These are phyloP conservation scores for Pseudomassariella vexata DNA, from an alignment of 2,329 filamentous ascomycete species.

Conservation along the genomic window DNA sequence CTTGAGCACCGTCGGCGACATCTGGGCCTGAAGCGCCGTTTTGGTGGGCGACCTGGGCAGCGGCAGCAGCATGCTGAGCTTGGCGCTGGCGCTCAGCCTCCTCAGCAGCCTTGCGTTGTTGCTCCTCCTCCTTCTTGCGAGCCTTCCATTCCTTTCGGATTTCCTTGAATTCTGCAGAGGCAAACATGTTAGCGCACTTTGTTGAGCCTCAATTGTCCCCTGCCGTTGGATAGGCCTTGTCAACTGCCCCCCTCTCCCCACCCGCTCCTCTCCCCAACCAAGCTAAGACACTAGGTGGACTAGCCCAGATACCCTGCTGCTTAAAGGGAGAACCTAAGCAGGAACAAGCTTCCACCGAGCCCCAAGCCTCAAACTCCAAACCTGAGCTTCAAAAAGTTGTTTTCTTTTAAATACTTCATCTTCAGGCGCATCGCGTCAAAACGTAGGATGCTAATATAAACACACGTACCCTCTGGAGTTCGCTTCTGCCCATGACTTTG, in stretches of 20 bases:
- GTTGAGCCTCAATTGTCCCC: background rate
- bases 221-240: slow-evolving; percentile 2
- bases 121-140: slow-evolving; percentile 98
- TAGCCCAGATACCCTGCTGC: too few relatives aligned
- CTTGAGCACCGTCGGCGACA: slow-evolving; percentile 46
- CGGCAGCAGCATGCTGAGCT: slow-evolving; percentile 33
- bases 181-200: slow-evolving; percentile 22
- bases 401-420: too few relatives aligned
- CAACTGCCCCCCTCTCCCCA: too few relatives aligned
- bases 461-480: slow-evolving; percentile 83
- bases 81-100: slow-evolving; percentile 68
- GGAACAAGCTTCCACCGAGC: too few relatives aligned
- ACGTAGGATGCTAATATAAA: too few relatives aligned
- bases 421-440: too few relatives aligned
- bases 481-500: slow-evolving; percentile 92
- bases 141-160: slow-evolving; percentile 99
- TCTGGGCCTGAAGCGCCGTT: slow-evolving; percentile 44
- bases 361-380: background rate
- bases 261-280: too few relatives aligned
- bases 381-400: background rate
- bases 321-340: too few relatives aligned
- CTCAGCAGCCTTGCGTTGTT: slow-evolving; percentile 81
- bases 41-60: slow-evolving; percentile 44
- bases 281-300: too few relatives aligned
- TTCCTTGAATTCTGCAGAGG: slow-evolving; percentile 95